A percentile compares a stretch with the other conserved stretches of the same genome.
Evolutionary conservation across 345 rosid genomes (phyloP).

Genomic region (Geranium rotundifolium): DNA sequence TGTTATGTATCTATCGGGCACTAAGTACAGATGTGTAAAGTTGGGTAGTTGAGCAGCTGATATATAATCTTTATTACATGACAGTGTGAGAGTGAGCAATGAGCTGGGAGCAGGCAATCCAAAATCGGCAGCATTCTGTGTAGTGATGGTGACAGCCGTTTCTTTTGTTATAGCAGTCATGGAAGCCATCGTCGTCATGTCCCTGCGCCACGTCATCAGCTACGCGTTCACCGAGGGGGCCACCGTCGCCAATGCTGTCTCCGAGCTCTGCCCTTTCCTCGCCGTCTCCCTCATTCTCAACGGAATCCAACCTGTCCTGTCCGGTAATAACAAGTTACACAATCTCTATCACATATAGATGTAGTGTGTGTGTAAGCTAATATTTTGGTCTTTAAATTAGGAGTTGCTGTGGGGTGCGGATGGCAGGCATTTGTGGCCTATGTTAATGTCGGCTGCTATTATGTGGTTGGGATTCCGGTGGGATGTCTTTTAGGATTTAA

Average conservation of each 20-base stretch:
- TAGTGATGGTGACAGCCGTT: constrained; percentile 17
- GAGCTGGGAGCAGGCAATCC: constrained; percentile 39
- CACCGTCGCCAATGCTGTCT: constrained; percentile 26
- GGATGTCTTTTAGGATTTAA: constrained; percentile 31
- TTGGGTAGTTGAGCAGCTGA: not conserved
- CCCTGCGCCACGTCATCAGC: constrained; percentile 29
- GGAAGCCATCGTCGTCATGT: constrained; percentile 17
- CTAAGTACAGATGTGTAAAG: not conserved
- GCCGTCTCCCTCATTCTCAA: constrained; percentile 28
- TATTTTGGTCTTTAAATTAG: constrained; percentile 4
- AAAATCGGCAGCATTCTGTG: constrained; percentile 25
- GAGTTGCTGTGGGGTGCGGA: constrained; percentile 44
- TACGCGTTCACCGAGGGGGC: constrained; percentile 33
- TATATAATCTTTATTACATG: too few relatives aligned
- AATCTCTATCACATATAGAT: too few relatives aligned
- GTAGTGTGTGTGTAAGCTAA: too few relatives aligned
- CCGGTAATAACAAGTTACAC: constrained; percentile 15
- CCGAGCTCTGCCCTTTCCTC: constrained; percentile 28
- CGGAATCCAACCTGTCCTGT: constrained; percentile 35
- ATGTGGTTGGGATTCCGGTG: constrained; percentile 28
- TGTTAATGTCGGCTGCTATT: constrained; percentile 37
- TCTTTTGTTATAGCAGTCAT: constrained; percentile 22
- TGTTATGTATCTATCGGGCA: too few relatives aligned
- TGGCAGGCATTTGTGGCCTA: constrained; percentile 44
- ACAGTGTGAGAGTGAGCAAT: constrained; percentile 34